Evolutionary conservation across 192 early-diverging fungal genomes (phyloP).

Genomic region (Backusella circina): DNA sequence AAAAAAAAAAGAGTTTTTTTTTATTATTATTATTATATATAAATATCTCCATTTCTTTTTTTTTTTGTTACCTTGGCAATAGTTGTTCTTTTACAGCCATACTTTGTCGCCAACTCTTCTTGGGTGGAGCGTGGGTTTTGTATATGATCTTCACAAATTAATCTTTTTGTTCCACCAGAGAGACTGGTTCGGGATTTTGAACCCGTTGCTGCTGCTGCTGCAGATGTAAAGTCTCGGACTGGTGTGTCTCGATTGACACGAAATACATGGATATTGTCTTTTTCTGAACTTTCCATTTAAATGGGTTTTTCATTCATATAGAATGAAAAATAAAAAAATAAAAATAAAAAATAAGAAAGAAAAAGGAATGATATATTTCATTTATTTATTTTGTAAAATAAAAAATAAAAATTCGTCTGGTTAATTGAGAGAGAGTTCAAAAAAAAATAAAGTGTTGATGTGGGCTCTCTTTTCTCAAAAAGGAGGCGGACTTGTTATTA

Average conservation of each 20-base stretch:
- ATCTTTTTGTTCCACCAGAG: constrained; percentile 12
- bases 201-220: not conserved
- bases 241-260: not conserved
- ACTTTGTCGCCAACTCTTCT: constrained; percentile 16
- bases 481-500: not conserved
- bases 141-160: constrained; percentile 14
- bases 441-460: too few species aligned
- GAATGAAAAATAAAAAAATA: not conserved
- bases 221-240: not conserved
- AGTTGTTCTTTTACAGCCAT: constrained; percentile 19
- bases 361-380: not conserved
- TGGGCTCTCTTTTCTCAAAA: not conserved
- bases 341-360: not conserved
- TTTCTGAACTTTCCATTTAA: not conserved
- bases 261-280: constrained; percentile 15
- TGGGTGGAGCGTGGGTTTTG: constrained; percentile 12
- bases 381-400: not conserved
- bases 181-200: constrained; percentile 13
- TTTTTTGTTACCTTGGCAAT: constrained; percentile 13
- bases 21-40: not conserved
- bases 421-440: not conserved
- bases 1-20: too few species aligned
- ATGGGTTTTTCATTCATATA: not conserved
- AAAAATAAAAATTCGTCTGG: not conserved
- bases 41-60: not conserved